Conservation (phyloP, 2,329 filamentous ascomycete genomes). For the Beauveria sp. region DNA sequence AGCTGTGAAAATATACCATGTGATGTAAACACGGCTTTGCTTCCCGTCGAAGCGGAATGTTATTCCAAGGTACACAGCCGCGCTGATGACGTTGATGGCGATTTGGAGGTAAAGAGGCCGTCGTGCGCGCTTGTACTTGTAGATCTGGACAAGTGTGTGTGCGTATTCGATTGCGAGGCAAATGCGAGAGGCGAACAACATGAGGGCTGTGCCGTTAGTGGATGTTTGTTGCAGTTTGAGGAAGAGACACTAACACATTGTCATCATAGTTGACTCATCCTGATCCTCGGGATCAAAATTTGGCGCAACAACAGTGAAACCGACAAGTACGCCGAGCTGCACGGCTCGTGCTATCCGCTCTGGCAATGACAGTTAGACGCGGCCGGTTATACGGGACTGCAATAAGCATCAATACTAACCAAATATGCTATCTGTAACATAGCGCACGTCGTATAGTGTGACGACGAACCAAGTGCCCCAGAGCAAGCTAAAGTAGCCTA, state of each 20-base stretch:
- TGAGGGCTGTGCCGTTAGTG: conserved; percentile 24
- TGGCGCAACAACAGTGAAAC: conserved; percentile 53
- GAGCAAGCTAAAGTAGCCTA: conserved; percentile 42
- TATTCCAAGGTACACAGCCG: conserved; percentile 33
- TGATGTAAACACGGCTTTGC: conserved; percentile 28
- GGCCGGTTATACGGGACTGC: too few species aligned
- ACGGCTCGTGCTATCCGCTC: conserved; percentile 49
- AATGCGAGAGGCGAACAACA: conserved; percentile 45
- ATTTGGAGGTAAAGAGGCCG: conserved; percentile 29
- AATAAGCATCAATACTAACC: conserved; percentile 22
- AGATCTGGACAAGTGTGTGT: conserved; percentile 36
- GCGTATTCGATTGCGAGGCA: conserved; percentile 46
- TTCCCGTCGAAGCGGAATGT: conserved; percentile 29
- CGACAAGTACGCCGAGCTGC: conserved; percentile 58
- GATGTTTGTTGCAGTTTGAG: not conserved
- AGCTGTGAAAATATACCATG: conserved; percentile 47
- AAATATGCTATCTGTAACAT: conserved; percentile 56
- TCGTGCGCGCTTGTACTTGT: conserved; percentile 29
- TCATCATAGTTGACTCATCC: conserved; percentile 28
- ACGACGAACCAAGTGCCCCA: conserved; percentile 65
- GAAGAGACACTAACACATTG: conserved; percentile 28
- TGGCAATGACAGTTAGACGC: conserved; percentile 10
- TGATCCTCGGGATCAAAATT: conserved; percentile 34
- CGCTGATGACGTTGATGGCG: conserved; percentile 25
- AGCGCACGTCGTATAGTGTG: conserved; percentile 58